phyloP scores from a whole-genome alignment of 768 basidiomycete genomes.

The Leccinum subtestaceum region DNA sequence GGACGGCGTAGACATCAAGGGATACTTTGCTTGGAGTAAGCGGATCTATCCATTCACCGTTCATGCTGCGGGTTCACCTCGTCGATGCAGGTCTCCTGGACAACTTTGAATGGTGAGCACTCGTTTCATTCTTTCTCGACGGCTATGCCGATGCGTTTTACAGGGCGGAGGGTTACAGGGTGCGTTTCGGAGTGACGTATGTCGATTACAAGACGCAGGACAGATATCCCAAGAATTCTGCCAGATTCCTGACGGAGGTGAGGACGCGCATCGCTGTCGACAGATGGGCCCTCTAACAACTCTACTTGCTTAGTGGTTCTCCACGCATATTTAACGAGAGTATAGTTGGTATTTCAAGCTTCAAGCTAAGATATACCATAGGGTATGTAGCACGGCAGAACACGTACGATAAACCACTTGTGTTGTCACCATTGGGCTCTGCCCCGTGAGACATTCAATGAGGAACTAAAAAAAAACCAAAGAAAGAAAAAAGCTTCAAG shows the following conservation, averaged over 20 bases:
- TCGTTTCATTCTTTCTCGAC: neutral
- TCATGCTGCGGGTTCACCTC: neutral
- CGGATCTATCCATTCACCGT: conserved; percentile 3
- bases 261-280: conserved; percentile 5
- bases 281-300: neutral
- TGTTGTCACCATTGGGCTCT: neutral
- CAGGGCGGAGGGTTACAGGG: conserved; percentile 65
- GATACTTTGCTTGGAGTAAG: conserved; percentile 75
- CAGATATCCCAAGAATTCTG: conserved; percentile 65
- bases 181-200: conserved; percentile 72
- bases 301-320: conserved; percentile 3
- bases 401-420: neutral
- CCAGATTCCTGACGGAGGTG: conserved; percentile 57
- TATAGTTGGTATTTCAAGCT: neutral
- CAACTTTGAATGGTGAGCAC: conserved; percentile 65
- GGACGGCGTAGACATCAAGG: conserved; percentile 64
- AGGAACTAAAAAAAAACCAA: neutral
- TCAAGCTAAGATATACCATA: neutral
- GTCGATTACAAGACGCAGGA: conserved; percentile 72
- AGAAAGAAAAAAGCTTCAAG: neutral
- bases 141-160: neutral
- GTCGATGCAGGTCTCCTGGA: conserved; percentile 55
- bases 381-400: neutral
- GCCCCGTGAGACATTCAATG: neutral
- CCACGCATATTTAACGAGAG: neutral